Conservation (phyloP, 116 monocot genomes). For the Zostera marina region DNA sequence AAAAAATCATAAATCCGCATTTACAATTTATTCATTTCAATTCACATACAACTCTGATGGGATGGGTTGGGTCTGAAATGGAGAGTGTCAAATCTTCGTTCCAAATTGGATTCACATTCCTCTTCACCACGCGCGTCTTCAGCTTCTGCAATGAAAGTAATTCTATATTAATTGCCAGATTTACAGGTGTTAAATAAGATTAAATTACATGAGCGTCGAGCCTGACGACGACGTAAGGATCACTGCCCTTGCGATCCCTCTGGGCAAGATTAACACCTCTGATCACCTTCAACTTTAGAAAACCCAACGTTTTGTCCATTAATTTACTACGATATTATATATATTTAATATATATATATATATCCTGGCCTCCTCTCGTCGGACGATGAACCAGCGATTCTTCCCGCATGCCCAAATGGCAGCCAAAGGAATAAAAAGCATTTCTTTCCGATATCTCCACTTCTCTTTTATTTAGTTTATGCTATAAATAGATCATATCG, state of each 20-base stretch:
- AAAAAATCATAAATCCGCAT: neutral
- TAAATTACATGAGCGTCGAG: constrained; percentile 13
- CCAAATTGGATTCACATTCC: constrained; percentile 61
- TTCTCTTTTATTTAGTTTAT: neutral
- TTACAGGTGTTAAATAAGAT: neutral
- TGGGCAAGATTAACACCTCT: constrained; percentile 21
- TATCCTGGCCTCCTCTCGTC: no score
- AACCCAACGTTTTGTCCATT: constrained; percentile 12
- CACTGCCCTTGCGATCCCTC: constrained; percentile 11
- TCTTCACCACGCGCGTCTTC: constrained; percentile 52
- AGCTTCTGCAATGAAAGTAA: constrained; percentile 35
- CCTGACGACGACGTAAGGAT: constrained; percentile 23
- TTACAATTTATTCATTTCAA: neutral
- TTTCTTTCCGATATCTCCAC: neutral
- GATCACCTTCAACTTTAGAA: constrained; percentile 18
- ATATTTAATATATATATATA: no score
- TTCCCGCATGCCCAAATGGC: neutral
- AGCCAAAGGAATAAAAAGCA: no score
- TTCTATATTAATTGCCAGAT: neutral
- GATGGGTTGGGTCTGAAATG: constrained; percentile 35
- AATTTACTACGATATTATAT: no score
- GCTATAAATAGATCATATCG: no score
- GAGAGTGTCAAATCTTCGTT: constrained; percentile 65
- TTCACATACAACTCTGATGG: constrained; percentile 44
- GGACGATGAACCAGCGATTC: no score